A percentile compares a stretch with the other conserved stretches of the same genome.
These are phyloP conservation scores for Mycena polygramma DNA, from an alignment of 768 basidiomycete genomes.

Conservation along the genomic window DNA sequence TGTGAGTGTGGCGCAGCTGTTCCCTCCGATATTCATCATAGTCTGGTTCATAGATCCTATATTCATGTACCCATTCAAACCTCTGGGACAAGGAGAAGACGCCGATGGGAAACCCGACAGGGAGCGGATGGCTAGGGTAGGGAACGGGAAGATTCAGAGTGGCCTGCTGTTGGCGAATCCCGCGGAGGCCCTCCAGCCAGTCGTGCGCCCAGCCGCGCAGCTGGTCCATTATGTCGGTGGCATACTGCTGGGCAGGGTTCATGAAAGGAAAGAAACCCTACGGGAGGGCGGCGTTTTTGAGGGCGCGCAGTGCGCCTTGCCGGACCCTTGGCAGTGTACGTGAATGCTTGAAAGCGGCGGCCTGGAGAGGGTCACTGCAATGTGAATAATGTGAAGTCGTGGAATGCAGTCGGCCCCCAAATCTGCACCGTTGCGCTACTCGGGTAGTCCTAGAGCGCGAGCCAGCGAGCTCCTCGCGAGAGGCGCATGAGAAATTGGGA, in stretches of 20 bases:
- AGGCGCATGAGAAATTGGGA: background rate
- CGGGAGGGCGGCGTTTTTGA: slow-evolving; percentile 1
- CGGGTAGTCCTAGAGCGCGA: background rate
- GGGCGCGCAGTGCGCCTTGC: background rate
- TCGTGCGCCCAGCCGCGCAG: slow-evolving; percentile 18
- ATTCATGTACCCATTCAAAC: slow-evolving; percentile 31
- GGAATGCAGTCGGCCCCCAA: slow-evolving; percentile 2
- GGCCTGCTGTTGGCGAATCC: background rate
- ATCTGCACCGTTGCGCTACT: background rate
- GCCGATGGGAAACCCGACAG: slow-evolving; percentile 27
- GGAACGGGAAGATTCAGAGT: background rate
- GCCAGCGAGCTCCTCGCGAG: background rate
- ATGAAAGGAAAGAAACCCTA: background rate
- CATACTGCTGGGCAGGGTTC: slow-evolving; percentile 15
- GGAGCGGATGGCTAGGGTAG: slow-evolving; percentile 16
- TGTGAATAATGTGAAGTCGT: slow-evolving; percentile 19
- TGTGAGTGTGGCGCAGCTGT: slow-evolving; percentile 13
- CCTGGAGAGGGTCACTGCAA: slow-evolving; percentile 12
- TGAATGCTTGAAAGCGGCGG: background rate
- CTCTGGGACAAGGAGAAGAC: background rate
- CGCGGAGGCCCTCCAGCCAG: slow-evolving; percentile 21
- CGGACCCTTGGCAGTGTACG: slow-evolving; percentile 13
- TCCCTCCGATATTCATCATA: background rate
- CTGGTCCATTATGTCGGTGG: slow-evolving; percentile 19
- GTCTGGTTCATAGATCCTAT: background rate